Evolutionary conservation across 2,329 filamentous ascomycete genomes (phyloP), one percentile per base, ranked within the genome.

Genomic region (Hypoxylon sp.): DNA sequence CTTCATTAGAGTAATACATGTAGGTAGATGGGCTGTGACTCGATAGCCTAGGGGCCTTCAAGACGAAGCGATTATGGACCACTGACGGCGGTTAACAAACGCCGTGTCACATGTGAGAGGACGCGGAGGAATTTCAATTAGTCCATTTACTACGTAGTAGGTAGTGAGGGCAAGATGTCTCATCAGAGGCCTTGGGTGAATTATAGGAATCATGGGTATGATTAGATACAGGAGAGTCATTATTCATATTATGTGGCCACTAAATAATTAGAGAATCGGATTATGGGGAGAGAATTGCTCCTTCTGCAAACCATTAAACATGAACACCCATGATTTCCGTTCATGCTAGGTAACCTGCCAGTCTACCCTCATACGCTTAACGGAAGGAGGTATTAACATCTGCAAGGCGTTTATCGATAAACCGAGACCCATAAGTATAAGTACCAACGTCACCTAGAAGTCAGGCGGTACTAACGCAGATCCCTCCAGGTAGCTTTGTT

Each of bases 361-460:
- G 13, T 31, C 22, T 26, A 17, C 59, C 59, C 42, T 62, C 42
- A 59, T 50, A 59, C 55, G 46, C 58, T 52, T 52, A 52, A 44
- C 35, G 46, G 60, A 58, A 53, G 54, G 47, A 46, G 33, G 47
- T n/a, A n/a, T n/a, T n/a, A 19, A 46, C 55, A 53, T 31, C 51
- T 65, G 44, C n/a, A 19, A 33, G 35, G 22, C 37, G 24, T 51
- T 66, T 66, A 66, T 66, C 63, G 57, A 66, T 66, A 61, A 61
- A 55, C 44, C 9, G 33, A 8, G 51, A 52, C 31, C 39, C 24
- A 50, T 64, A 62, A 52, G 48, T 59, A 63, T 63, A 57, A 51
- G 37, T 66, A 59, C 59, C 33, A 69, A 69, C 66, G 62, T 66
- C 58, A 69, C 66, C 47, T 61, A 53, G 29, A 44, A 59, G 59